These are phyloP conservation scores for Wickerhamiella alocasiicola DNA, from an alignment of 805 yeast genomes.

Conservation along the genomic window DNA sequence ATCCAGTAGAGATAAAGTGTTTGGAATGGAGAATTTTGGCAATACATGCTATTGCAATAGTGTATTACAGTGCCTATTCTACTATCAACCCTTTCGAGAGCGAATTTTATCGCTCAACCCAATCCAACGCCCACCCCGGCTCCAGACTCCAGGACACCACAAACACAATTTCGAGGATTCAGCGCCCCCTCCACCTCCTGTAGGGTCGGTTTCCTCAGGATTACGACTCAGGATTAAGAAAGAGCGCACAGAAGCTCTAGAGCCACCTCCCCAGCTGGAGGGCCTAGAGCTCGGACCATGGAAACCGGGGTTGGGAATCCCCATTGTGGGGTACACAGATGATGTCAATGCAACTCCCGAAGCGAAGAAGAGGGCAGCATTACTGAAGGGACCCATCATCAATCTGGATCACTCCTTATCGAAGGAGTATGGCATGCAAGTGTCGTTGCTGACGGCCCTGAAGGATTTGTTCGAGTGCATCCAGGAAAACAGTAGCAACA, in stretches of 20 bases:
- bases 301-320: slow-evolving; percentile 33
- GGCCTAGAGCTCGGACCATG: slow-evolving; percentile 30
- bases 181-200: not conserved
- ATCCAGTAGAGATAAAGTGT: slow-evolving; percentile 28
- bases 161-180: slow-evolving; percentile 24
- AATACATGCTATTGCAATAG: slow-evolving; percentile 91
- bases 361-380: slow-evolving; percentile 63
- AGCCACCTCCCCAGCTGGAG: slow-evolving; percentile 20
- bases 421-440: slow-evolving; percentile 37
- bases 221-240: not conserved
- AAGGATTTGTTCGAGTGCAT: slow-evolving; percentile 80
- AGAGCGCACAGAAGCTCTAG: slow-evolving; percentile 6
- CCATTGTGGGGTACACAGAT: slow-evolving; percentile 36
- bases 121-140: slow-evolving; percentile 30
- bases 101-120: slow-evolving; percentile 30
- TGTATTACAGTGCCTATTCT: slow-evolving; percentile 75
- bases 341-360: slow-evolving; percentile 43
- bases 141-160: slow-evolving; percentile 23
- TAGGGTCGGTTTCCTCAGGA: slow-evolving; percentile 1
- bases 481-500: slow-evolving; percentile 51
- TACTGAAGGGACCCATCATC: slow-evolving; percentile 68
- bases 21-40: slow-evolving; percentile 35
- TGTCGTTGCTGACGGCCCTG: slow-evolving; percentile 48
- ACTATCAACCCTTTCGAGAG: slow-evolving; percentile 55
- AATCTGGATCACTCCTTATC: slow-evolving; percentile 62